phyloP scores from a whole-genome alignment of 208 protist species.

The Acanthamoeba triangularis region DNA sequence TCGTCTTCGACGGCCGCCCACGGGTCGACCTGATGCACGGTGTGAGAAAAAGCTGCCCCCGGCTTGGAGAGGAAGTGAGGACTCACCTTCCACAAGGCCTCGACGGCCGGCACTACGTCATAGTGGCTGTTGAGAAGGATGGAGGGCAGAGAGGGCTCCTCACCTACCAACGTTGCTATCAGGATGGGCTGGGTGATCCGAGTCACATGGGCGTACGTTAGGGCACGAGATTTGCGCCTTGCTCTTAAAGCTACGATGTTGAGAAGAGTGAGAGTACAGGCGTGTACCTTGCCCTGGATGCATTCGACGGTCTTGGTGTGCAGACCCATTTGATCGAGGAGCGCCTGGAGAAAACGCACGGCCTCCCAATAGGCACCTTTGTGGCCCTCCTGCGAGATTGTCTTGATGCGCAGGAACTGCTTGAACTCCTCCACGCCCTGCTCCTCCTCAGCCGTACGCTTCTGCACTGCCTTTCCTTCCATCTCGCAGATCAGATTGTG shows the following conservation, averaged over 20 bases:
- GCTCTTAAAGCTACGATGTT: not conserved
- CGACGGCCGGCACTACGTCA: slow-evolving; percentile 91
- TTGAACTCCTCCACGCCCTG: slow-evolving; percentile 66
- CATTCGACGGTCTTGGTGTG: slow-evolving; percentile 5
- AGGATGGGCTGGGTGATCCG: slow-evolving; percentile 8
- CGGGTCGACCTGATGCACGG: slow-evolving; percentile 23
- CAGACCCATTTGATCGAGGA: slow-evolving; percentile 14
- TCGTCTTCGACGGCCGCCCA: slow-evolving; percentile 81
- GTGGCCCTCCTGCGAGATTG: slow-evolving; percentile 31
- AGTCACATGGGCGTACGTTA: not conserved
- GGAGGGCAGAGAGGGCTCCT: slow-evolving; percentile 83
- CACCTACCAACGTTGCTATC: slow-evolving; percentile 72
- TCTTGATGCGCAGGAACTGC: slow-evolving; percentile 64
- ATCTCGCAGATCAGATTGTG: not conserved
- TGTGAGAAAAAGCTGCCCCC: slow-evolving; percentile 62
- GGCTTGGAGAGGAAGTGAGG: not conserved
- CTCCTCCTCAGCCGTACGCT: not conserved
- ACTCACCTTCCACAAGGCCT: slow-evolving; percentile 82
- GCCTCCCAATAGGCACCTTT: slow-evolving; percentile 67
- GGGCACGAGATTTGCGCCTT: not conserved
- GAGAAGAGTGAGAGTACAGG: not conserved
- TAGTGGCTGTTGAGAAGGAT: slow-evolving; percentile 92
- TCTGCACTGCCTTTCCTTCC: not conserved
- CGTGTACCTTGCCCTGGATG: slow-evolving; percentile 12
- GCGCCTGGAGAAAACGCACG: not conserved